A percentile compares a stretch with the other conserved stretches of the same genome.
Conservation (phyloP, 1,139 yeast genomes). For the Entelexis sorbosivorans region DNA sequence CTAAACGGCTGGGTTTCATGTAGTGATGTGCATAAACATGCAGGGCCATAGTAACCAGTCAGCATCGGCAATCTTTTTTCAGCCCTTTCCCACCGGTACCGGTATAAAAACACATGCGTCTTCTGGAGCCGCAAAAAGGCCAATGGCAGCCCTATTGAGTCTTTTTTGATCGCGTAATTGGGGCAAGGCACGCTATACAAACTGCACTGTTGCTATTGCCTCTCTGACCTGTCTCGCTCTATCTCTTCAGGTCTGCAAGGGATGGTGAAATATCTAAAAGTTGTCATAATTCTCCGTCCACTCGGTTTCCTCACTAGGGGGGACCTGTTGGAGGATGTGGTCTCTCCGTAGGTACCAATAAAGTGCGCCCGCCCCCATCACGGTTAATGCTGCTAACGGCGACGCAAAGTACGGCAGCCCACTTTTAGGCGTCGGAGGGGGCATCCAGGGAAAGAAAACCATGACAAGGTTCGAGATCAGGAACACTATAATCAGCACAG, state of each 20-base stretch:
- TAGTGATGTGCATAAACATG: not conserved
- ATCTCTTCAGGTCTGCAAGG: too few relatives aligned
- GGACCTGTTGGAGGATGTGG: slow-evolving; percentile 5
- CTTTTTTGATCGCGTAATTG: too few relatives aligned
- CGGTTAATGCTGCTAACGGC: slow-evolving; percentile 44
- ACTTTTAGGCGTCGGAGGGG: slow-evolving; percentile 34
- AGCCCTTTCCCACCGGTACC: not conserved
- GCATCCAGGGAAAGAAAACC: slow-evolving; percentile 48
- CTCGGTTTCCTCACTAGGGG: slow-evolving; percentile 5
- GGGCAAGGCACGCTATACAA: too few relatives aligned
- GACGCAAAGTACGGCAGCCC: slow-evolving; percentile 47
- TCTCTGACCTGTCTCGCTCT: too few relatives aligned
- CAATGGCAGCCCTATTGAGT: too few relatives aligned
- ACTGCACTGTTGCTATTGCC: too few relatives aligned
- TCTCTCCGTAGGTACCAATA: slow-evolving; percentile 30
- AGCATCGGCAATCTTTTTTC: not conserved
- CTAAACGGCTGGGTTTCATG: not conserved
- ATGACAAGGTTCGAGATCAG: slow-evolving; percentile 42
- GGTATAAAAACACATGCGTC: too few relatives aligned
- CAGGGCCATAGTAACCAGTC: not conserved
- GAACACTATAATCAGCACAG: slow-evolving; percentile 32
- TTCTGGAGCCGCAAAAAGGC: too few relatives aligned
- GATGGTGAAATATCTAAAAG: not conserved
- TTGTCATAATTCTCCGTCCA: slow-evolving; percentile 6
- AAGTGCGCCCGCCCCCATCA: slow-evolving; percentile 38